Evolutionary conservation across 1,139 yeast species (phyloP), one percentile per base, ranked within the genome.

Genomic region (Hanseniaspora uvarum): DNA sequence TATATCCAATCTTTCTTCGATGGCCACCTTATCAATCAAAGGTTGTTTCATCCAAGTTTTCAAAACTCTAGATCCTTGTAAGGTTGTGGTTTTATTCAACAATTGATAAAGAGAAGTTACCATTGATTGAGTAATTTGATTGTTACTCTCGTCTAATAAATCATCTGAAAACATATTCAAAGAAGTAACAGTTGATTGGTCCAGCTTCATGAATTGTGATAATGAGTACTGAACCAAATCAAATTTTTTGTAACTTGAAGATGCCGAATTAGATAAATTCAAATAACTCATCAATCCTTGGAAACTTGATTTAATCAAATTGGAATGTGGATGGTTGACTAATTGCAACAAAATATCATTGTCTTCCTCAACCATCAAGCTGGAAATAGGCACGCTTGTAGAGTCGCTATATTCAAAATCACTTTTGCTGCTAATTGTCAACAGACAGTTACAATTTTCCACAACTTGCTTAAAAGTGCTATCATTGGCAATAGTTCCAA

Each of bases 21-120:
- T 89, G 52, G 74, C 78, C 0, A 63, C 64, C 21, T 76, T 64
- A 59, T 78, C 79, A 55, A 95, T 81, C 51, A 92, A 73, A 0
- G 98, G 98, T 67, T 92, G 98, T 63, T 92, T 92, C 58, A 94
- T 74, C 98, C 98, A 92, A 63, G 87, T 96, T 12, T 92, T 81
- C 37, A 92, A 74, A 54, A 89, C 70, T 60, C 97, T 76, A 1
- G 92, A 74, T 4, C 98, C 98, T 21, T 94, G 86, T 0, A 81
- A 74, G 2, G 95, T 83, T 62, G 85, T 86, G 71, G 97, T 92
- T 59, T 81, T 80, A 70, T 92, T 92, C 60, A 92, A 72, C 45
- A 94, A 72, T 30, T 94, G 96, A 65, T 78, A 88, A 41, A 92
- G 70, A 5, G 94, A 84, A 54, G 84, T 74, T 41, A 77, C 36